phyloP scores from a whole-genome alignment of 2,329 filamentous ascomycete species.

The Aspergillus quadrilineatus region DNA sequence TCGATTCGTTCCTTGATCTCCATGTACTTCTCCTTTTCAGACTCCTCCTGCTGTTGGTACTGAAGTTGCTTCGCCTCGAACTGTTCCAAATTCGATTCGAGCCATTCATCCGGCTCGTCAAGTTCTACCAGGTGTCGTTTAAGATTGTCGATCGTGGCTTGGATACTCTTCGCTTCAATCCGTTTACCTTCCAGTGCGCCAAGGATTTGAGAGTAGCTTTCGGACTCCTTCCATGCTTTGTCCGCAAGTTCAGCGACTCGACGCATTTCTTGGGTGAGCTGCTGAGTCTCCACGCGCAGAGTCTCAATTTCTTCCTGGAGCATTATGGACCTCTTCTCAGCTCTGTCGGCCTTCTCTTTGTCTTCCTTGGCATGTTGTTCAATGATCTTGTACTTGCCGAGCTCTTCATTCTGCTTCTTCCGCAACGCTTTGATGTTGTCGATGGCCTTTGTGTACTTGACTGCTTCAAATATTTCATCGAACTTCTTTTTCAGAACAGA shows the following conservation, averaged over 20 bases:
- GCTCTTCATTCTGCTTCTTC: constrained; percentile 76
- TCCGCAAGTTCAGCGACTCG: constrained; percentile 52
- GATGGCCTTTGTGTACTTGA: constrained; percentile 96
- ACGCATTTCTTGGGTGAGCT: constrained; percentile 51
- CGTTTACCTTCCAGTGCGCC: constrained; percentile 73
- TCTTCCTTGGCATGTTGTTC: constrained; percentile 77
- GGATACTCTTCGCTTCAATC: constrained; percentile 68
- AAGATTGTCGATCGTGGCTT: constrained; percentile 69
- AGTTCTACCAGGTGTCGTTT: constrained; percentile 73
- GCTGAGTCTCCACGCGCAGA: constrained; percentile 61
- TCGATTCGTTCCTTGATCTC: constrained; percentile 59
- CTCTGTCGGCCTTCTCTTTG: constrained; percentile 77
- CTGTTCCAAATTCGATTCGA: constrained; percentile 69
- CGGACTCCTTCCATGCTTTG: constrained; percentile 70
- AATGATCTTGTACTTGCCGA: constrained; percentile 69
- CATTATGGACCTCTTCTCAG: constrained; percentile 63
- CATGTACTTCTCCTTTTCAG: constrained; percentile 63
- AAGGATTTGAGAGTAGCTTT: constrained; percentile 71
- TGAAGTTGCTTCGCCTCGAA: constrained; percentile 73
- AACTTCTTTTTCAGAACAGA: constrained; percentile 85
- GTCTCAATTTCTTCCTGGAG: constrained; percentile 63
- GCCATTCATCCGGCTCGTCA: constrained; percentile 71
- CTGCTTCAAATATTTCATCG: constrained; percentile 95
- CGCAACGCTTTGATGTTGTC: constrained; percentile 86
- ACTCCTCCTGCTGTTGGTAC: constrained; percentile 63